Evolutionary conservation across 345 rosid species (phyloP).

Genomic region (Eucalyptus leucophloia): DNA sequence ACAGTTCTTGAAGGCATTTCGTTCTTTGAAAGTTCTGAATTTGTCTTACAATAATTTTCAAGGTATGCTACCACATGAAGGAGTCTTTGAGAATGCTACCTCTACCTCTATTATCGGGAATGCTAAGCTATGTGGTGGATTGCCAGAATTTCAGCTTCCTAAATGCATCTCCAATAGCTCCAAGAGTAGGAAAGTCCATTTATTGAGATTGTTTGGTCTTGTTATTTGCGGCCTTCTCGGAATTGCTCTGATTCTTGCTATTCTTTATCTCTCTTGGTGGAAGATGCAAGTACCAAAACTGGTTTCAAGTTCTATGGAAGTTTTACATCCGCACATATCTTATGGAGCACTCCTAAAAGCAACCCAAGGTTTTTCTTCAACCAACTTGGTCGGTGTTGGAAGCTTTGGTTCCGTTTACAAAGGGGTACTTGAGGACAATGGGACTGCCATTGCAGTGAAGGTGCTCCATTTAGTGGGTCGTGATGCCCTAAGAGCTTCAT

Average conservation of each 20-base stretch:
- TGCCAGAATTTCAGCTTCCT: background rate
- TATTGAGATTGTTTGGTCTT: background rate
- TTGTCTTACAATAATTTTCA: background rate
- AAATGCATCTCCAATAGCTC: background rate
- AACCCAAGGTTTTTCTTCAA: background rate
- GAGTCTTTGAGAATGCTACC: background rate
- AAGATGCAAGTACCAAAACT: background rate
- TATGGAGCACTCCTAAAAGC: background rate
- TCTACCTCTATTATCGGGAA: background rate
- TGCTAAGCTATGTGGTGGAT: background rate
- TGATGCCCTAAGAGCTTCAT: background rate
- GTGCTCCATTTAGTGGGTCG: background rate
- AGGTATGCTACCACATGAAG: background rate
- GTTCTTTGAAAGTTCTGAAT: background rate
- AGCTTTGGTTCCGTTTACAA: background rate
- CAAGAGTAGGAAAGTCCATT: background rate
- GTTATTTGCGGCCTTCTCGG: background rate
- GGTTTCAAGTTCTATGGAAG: background rate
- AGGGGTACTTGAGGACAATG: background rate
- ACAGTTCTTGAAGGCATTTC: background rate
- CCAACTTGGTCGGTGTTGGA: background rate
- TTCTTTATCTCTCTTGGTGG: background rate
- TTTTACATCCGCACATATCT: background rate
- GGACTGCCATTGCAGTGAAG: background rate
- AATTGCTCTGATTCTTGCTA: background rate